Conservation (phyloP, 2,329 filamentous ascomycete species). For the Penicillium sp. region DNA sequence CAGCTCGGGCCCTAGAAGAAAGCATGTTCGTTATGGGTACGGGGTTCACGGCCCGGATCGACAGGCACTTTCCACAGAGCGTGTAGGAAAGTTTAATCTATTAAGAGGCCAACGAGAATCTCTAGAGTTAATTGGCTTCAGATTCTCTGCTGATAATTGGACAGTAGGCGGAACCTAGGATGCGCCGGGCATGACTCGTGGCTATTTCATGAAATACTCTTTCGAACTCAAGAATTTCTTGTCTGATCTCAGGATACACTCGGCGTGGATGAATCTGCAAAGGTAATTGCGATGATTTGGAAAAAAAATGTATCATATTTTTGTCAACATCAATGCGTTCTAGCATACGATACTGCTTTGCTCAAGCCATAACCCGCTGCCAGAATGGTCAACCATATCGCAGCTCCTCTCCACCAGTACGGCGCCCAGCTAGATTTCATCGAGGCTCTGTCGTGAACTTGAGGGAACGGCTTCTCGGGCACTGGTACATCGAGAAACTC, state of each 20-base stretch:
- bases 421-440: constrained; percentile 5
- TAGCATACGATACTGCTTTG: not conserved
- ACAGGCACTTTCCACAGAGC: not conserved
- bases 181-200: too few species aligned
- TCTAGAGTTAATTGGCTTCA: too few species aligned
- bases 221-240: too few species aligned
- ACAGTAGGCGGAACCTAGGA: too few species aligned
- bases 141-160: too few species aligned
- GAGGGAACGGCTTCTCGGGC: constrained; percentile 39
- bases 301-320: not conserved
- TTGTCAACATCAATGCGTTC: not conserved
- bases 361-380: not conserved
- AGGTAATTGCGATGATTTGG: not conserved
- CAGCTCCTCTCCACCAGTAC: constrained; percentile 1
- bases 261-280: not conserved
- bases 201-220: too few species aligned
- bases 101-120: not conserved
- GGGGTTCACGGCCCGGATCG: not conserved
- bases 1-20: not conserved
- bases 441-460: constrained; percentile 25
- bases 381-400: not conserved
- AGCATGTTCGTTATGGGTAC: not conserved
- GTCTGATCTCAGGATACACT: too few species aligned
- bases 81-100: not conserved
- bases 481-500: constrained; percentile 41